Evolutionary conservation across 192 early-diverging fungal species (phyloP).

Genomic region (Piromyces finnis): DNA sequence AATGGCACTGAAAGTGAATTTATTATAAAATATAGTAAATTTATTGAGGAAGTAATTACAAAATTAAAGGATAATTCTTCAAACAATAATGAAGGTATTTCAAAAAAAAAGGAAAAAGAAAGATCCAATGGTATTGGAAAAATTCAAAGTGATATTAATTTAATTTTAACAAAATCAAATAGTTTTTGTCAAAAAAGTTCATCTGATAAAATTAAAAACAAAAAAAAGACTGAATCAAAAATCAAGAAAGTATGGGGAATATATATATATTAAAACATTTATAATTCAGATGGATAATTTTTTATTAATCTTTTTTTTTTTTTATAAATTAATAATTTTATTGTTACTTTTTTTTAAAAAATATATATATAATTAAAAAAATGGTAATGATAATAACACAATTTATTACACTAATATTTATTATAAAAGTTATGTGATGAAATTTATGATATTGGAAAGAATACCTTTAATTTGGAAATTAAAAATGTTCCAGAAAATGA

Average conservation of each 20-base stretch:
- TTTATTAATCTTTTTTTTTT: no score
- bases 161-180: neutral
- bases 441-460: neutral
- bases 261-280: no score
- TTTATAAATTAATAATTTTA: no score
- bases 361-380: neutral
- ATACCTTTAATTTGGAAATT: neutral
- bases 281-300: no score
- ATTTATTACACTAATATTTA: no score
- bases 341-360: no score
- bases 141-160: neutral
- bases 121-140: neutral
- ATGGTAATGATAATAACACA: no score
- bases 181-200: neutral
- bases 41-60: neutral
- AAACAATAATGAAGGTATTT: neutral
- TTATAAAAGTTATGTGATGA: neutral
- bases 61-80: neutral
- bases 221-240: neutral
- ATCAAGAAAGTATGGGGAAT: neutral
- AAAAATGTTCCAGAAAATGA: neutral
- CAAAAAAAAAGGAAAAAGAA: neutral
- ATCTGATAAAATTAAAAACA: neutral
- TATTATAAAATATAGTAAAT: neutral
- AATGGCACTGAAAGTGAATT: neutral